Conservation (phyloP, 768 basidiomycete genomes). For the Mycena filopes region DNA sequence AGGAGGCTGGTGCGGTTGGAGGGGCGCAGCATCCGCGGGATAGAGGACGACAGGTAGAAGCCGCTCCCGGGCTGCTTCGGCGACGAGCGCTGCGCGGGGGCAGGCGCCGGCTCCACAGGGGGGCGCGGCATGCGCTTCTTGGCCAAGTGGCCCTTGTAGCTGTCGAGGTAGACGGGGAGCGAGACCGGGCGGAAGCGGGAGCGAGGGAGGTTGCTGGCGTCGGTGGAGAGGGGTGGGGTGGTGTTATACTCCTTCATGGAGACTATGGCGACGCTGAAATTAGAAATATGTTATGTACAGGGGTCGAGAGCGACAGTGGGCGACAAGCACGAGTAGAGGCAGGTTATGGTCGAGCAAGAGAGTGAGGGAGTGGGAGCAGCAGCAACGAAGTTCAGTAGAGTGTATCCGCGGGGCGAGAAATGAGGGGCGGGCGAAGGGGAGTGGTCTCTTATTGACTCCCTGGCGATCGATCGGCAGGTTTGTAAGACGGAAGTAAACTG, state of each 20-base stretch:
- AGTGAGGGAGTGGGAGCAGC: neutral
- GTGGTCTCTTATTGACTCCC: constrained; percentile 24
- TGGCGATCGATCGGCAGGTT: constrained; percentile 21
- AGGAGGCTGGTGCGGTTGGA: constrained; percentile 6
- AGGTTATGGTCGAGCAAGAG: neutral
- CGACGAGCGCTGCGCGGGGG: neutral
- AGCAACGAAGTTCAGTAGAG: constrained; percentile 4
- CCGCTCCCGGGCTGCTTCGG: neutral
- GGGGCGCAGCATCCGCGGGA: constrained; percentile 26
- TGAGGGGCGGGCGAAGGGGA: constrained; percentile 1
- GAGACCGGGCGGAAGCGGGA: constrained; percentile 31
- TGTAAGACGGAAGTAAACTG: constrained; percentile 14
- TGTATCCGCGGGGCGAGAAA: neutral
- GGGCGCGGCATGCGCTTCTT: neutral
- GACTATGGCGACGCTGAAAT: neutral
- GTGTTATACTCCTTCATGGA: constrained; percentile 22
- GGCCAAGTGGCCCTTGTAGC: constrained; percentile 14
- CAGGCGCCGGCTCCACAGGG: constrained; percentile 19
- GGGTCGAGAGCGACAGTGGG: neutral
- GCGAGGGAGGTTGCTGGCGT: constrained; percentile 6
- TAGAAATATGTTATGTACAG: too few species aligned
- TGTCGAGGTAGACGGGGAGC: constrained; percentile 28
- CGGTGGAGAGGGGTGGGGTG: too few species aligned
- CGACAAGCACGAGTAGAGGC: neutral
- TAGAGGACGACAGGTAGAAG: constrained; percentile 17